phyloP scores from a whole-genome alignment of 768 basidiomycete species.

The Agrocybe pediades region DNA sequence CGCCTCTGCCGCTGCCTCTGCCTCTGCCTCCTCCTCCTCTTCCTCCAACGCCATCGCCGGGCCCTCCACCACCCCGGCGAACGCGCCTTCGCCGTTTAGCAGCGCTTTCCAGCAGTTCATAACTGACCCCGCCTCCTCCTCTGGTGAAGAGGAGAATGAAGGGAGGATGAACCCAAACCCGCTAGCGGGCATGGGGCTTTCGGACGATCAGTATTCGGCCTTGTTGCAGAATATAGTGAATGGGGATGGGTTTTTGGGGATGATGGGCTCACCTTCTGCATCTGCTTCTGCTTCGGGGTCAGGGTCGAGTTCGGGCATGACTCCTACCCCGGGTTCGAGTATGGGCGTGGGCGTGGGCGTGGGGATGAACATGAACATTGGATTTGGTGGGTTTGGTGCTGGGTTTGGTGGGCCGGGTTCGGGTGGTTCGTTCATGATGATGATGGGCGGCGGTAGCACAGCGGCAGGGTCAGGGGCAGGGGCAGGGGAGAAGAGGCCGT shows the following conservation, averaged over 20 bases:
- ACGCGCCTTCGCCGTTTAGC: constrained; percentile 21
- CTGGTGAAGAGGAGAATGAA: constrained; percentile 61
- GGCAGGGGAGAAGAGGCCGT: constrained; percentile 22
- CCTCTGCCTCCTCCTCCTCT: constrained; percentile 10
- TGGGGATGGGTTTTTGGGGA: constrained; percentile 58
- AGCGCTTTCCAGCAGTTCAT: constrained; percentile 28
- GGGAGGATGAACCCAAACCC: constrained; percentile 84
- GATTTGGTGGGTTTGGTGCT: too few relatives aligned
- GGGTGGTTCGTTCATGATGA: too few relatives aligned
- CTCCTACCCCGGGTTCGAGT: too few relatives aligned
- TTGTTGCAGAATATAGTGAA: constrained; percentile 76
- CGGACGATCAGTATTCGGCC: constrained; percentile 83
- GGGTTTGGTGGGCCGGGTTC: too few relatives aligned
- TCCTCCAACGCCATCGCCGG: neutral
- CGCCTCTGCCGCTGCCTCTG: constrained; percentile 1
- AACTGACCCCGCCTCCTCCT: constrained; percentile 30
- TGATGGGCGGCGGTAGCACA: too few relatives aligned
- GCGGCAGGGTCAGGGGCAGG: neutral
- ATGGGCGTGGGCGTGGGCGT: too few relatives aligned
- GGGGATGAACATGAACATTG: too few relatives aligned
- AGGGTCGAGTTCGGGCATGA: constrained; percentile 13
- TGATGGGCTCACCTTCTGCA: constrained; percentile 19
- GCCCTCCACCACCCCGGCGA: too few relatives aligned
- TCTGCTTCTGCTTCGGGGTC: constrained; percentile 8
- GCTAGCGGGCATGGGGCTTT: constrained; percentile 83